Percentiles rank a stretch among this genome's conserved stretches.
These are phyloP conservation scores for Ascoidea asiatica DNA, from an alignment of 805 yeast species.

Conservation along the genomic window DNA sequence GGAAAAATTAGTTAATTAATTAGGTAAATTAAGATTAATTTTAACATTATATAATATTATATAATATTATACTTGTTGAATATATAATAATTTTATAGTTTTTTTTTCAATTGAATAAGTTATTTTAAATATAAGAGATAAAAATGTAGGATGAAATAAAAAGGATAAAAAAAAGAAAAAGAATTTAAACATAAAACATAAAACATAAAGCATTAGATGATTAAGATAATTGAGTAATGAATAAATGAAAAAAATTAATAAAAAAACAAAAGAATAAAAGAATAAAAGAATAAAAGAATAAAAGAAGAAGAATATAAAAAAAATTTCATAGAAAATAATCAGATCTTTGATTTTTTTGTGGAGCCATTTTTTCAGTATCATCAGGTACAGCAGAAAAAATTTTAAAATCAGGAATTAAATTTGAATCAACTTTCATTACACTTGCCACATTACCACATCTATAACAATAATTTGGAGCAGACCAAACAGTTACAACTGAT, in stretches of 20 bases:
- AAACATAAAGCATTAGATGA: too few species aligned
- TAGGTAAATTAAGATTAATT: too few species aligned
- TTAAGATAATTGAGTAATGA: too few species aligned
- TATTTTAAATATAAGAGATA: too few species aligned
- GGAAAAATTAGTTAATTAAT: too few species aligned
- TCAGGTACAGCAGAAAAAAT: constrained; percentile 95
- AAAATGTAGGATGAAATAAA: background rate
- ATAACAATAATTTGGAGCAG: constrained; percentile 94
- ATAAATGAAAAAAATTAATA: too few species aligned
- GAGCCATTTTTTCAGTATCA: constrained; percentile 28
- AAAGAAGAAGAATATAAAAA: background rate
- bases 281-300: too few species aligned
- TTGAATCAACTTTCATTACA: constrained; percentile 91
- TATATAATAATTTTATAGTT: too few species aligned
- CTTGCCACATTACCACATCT: constrained; percentile 97
- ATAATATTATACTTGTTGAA: too few species aligned
- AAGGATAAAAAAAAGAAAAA: too few species aligned
- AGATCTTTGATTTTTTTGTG: constrained; percentile 19
- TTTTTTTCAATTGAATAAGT: background rate
- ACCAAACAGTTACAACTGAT: constrained; percentile 96
- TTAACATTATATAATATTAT: too few species aligned
- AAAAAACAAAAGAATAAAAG: background rate
- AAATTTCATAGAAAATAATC: constrained; percentile 17
- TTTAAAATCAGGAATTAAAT: constrained; percentile 76
- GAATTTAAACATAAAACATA: background rate